Base-by-base conservation (phyloP, 2,329 filamentous ascomycete genomes). In the Cryphonectria radicalis region DNA sequence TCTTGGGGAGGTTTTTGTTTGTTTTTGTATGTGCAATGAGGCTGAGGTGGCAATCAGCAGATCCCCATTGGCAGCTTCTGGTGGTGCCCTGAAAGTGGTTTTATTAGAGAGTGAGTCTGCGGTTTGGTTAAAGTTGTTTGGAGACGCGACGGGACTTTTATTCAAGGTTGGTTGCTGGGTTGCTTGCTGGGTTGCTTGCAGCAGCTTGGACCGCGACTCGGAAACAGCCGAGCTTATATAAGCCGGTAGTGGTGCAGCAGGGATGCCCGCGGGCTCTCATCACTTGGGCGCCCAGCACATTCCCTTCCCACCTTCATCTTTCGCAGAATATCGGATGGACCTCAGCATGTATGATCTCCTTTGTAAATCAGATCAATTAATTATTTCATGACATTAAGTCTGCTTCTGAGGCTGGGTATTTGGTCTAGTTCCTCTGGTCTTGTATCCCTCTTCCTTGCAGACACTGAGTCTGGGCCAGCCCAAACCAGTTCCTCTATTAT, bases 91-190 rank as follows among this genome's bases (percentile, higher is more conserved):
- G 25, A 35, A 59, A 19, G 55, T 17, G 28, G 42, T 40, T 55
- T 66, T 7, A 28, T 66, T 25, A 35, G 25, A 35, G 64, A 42
- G 43, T 66, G 32, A 32, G 59, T 42, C 28, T 57, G 37, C 32
- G 4, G 32, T 55, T 10, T 40, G 22, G 43, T 55, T 5, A 28
- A 35, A 32, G 25, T 35, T 55, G 17, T 57, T 66, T 28, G 46
- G 64, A 32, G 64, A 66, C 50, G 50, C 64, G 64, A 66, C 64
- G 64, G 64, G 46, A 57, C 50, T 66, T 66, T 66, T 28, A 50
- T 22, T 2, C 0, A n/a, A 50, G 46, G 46, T 40, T 40, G 37
- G 46, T 40, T 40, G 37, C 10, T 40, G 10, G 37, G 37, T 50
- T 50, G 46, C 43, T 40, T 40, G 37, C 10, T 40, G 10, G 37